Conservation (phyloP, 371 early-diverging fungal species). For the Apophysomyces trapeziformis region DNA sequence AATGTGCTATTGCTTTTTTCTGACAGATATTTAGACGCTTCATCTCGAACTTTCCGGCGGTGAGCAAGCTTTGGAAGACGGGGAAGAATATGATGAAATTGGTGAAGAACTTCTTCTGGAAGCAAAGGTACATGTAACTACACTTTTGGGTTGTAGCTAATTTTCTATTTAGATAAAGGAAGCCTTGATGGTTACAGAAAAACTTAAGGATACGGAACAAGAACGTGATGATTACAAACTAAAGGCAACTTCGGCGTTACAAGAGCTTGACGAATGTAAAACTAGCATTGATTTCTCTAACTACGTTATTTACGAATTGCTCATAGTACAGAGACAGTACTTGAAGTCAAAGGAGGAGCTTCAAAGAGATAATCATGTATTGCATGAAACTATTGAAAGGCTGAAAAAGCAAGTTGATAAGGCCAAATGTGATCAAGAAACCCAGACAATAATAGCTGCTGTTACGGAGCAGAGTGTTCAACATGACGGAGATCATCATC, state of each 20-base stretch:
- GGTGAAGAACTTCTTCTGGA: not conserved
- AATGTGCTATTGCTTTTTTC: not conserved
- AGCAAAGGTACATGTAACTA: not conserved
- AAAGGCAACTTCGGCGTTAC: not conserved
- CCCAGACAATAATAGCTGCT: not conserved
- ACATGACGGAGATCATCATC: not conserved
- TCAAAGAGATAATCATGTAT: not conserved
- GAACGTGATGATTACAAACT: conserved; percentile 6
- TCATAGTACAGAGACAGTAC: not conserved
- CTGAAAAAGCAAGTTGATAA: not conserved
- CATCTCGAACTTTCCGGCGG: not conserved
- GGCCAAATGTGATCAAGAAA: not conserved
- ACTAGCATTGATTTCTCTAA: not conserved
- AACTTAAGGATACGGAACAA: not conserved
- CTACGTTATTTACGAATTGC: not conserved
- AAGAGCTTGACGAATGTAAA: conserved; percentile 9
- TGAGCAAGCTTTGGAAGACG: not conserved
- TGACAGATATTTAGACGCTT: not conserved
- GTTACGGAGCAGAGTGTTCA: not conserved
- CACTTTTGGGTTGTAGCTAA: not conserved
- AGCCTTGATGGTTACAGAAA: not conserved
- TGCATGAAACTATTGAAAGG: not conserved
- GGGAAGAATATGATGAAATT: not conserved
- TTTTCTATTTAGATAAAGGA: not conserved
- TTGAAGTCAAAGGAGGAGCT: not conserved